These are phyloP conservation scores for Fraxinus greggii DNA, from an alignment of 305 asterid genomes.

Conservation along the genomic window DNA sequence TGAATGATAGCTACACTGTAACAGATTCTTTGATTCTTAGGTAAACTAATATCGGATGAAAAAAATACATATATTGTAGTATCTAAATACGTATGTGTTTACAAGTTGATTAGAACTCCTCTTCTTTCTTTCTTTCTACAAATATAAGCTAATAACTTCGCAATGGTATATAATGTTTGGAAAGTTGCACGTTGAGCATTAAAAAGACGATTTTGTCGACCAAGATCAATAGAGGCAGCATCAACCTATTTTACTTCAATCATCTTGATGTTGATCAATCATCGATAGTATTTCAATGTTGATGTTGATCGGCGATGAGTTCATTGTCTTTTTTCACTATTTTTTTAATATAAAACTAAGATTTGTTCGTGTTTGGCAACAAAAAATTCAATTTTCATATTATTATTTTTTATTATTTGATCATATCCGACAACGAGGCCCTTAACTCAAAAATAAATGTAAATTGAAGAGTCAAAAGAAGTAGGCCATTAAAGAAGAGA, in stretches of 20 bases:
- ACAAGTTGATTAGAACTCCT: too few relatives aligned
- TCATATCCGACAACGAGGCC: not conserved
- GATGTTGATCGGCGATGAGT: too few relatives aligned
- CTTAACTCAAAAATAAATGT: not conserved
- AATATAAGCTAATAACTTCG: too few relatives aligned
- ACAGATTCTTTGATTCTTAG: not conserved
- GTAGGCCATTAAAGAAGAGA: constrained; percentile 22
- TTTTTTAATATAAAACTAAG: not conserved
- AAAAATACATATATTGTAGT: not conserved
- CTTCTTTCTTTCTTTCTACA: too few relatives aligned
- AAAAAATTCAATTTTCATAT: too few relatives aligned
- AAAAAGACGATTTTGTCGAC: not conserved
- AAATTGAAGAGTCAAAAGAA: constrained; percentile 26
- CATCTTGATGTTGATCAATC: too few relatives aligned
- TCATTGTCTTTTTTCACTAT: not conserved
- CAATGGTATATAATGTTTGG: not conserved
- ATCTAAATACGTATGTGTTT: too few relatives aligned
- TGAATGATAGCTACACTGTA: not conserved
- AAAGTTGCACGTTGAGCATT: not conserved
- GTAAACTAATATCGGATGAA: not conserved
- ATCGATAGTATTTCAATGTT: too few relatives aligned
- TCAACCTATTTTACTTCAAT: too few relatives aligned
- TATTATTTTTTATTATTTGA: not conserved
- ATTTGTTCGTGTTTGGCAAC: not conserved
- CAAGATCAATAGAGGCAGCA: not conserved